Evolutionary conservation across 2,329 filamentous ascomycete species (phyloP).

Genomic region (Lachnellula arida): DNA sequence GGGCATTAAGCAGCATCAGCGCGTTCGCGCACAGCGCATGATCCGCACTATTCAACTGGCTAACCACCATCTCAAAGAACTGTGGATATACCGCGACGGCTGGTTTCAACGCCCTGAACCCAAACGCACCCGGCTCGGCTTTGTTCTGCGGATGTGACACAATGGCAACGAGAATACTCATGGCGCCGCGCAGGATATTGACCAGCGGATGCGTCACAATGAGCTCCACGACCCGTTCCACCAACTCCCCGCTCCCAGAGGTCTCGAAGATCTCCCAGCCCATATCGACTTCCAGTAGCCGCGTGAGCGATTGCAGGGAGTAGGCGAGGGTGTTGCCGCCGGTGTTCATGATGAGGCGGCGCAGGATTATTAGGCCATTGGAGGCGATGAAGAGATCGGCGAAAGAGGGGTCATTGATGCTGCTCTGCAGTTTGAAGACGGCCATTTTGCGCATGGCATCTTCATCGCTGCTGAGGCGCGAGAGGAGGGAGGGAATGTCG

Average conservation of each 20-base stretch:
- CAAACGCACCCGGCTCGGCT: constrained; percentile 61
- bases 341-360: constrained; percentile 76
- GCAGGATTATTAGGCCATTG: constrained; percentile 76
- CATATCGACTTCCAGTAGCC: constrained; percentile 92
- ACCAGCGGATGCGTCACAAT: constrained; percentile 94
- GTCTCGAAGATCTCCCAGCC: constrained; percentile 86
- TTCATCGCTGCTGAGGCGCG: constrained; percentile 63
- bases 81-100: constrained; percentile 87
- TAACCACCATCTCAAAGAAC: constrained; percentile 91
- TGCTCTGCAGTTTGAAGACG: constrained; percentile 93
- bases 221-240: constrained; percentile 77
- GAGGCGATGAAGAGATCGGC: constrained; percentile 93
- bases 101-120: constrained; percentile 87
- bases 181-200: constrained; percentile 93
- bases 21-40: constrained; percentile 95
- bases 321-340: constrained; percentile 95
- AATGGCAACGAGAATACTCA: constrained; percentile 92
- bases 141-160: constrained; percentile 74
- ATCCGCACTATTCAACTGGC: constrained; percentile 86
- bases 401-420: constrained; percentile 93
- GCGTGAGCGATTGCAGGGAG: constrained; percentile 80
- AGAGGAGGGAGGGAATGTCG: constrained; percentile 60
- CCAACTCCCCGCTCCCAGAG: constrained; percentile 58
- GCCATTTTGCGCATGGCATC: constrained; percentile 97
- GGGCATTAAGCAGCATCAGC: constrained; percentile 88